Evolutionary conservation across 192 early-diverging fungal species (phyloP).

Genomic region (Backusella australiensis): DNA sequence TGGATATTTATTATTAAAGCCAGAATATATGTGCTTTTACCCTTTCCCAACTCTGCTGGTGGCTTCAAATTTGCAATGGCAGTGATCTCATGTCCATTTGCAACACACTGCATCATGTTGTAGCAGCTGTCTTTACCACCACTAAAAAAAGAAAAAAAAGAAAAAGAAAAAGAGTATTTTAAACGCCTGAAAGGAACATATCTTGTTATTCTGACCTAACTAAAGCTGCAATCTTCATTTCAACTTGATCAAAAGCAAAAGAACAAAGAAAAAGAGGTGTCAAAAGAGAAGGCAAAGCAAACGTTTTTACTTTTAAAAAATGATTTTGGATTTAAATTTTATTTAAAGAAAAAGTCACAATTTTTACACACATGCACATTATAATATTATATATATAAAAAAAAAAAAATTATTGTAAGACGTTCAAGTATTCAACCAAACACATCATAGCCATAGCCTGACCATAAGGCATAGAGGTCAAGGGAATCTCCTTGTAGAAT

Average conservation of each 20-base stretch:
- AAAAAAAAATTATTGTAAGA: background rate
- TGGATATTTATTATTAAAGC: background rate
- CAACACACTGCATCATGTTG: constrained; percentile 94
- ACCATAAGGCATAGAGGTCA: constrained; percentile 24
- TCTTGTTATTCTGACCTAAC: background rate
- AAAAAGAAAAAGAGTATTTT: background rate
- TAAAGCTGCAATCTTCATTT: constrained; percentile 16
- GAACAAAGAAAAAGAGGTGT: background rate
- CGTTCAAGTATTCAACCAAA: background rate
- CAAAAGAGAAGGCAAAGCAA: background rate
- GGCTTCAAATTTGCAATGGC: constrained; percentile 93
- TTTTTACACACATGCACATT: background rate
- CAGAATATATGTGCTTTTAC: constrained; percentile 33
- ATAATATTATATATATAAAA: too few relatives aligned
- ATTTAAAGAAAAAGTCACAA: constrained; percentile 2
- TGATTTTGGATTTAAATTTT: background rate
- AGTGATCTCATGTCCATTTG: constrained; percentile 89
- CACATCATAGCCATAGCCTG: constrained; percentile 28
- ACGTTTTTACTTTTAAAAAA: background rate
- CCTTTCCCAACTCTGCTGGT: constrained; percentile 54
- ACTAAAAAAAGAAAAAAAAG: constrained; percentile 39
- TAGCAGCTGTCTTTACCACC: constrained; percentile 97
- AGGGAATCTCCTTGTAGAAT: constrained; percentile 18
- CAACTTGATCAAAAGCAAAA: background rate
- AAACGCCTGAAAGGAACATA: background rate